Conservation (phyloP, 2,329 filamentous ascomycete species). For the Simplicillium sp. region DNA sequence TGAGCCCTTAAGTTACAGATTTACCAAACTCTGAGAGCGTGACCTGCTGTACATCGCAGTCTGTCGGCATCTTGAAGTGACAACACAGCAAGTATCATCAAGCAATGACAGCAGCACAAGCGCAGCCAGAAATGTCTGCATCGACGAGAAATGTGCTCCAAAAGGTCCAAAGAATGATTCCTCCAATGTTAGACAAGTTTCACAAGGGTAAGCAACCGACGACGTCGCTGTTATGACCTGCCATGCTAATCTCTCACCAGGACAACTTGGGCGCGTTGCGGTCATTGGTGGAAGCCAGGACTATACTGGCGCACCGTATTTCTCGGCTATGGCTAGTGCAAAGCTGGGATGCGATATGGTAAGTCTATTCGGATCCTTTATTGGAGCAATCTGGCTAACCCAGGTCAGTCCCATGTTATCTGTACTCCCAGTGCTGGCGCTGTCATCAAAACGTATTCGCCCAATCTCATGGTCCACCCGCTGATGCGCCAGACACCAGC, state of each 20-base stretch:
- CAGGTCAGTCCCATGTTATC: slow-evolving; percentile 72
- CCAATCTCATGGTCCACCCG: slow-evolving; percentile 97
- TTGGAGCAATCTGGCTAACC: not conserved
- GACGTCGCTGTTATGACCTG: not conserved
- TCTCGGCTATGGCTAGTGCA: slow-evolving; percentile 94
- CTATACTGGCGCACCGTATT: slow-evolving; percentile 96
- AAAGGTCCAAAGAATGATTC: slow-evolving; percentile 82
- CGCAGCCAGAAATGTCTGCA: slow-evolving; percentile 46
- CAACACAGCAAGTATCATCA: too few species aligned
- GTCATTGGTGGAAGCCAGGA: slow-evolving; percentile 94
- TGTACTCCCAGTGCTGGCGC: slow-evolving; percentile 80
- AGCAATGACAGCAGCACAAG: slow-evolving; percentile 2
- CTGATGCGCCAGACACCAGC: slow-evolving; percentile 68
- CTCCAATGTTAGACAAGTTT: slow-evolving; percentile 89
- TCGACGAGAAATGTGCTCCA: slow-evolving; percentile 65
- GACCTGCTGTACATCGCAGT: too few species aligned
- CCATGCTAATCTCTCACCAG: slow-evolving; percentile 33
- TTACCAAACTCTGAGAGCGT: too few species aligned
- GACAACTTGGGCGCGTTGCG: slow-evolving; percentile 82
- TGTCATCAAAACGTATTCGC: slow-evolving; percentile 96
- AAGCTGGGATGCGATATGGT: slow-evolving; percentile 87
- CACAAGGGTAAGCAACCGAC: slow-evolving; percentile 65
- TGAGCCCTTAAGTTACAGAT: too few species aligned
- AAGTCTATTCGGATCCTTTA: slow-evolving; percentile 13
- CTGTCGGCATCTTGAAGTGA: too few species aligned